A percentile compares a stretch with the other conserved stretches of the same genome.
phyloP scores from a whole-genome alignment of 2,329 filamentous ascomycete species.

The Calonectria pseudoreteaudii region DNA sequence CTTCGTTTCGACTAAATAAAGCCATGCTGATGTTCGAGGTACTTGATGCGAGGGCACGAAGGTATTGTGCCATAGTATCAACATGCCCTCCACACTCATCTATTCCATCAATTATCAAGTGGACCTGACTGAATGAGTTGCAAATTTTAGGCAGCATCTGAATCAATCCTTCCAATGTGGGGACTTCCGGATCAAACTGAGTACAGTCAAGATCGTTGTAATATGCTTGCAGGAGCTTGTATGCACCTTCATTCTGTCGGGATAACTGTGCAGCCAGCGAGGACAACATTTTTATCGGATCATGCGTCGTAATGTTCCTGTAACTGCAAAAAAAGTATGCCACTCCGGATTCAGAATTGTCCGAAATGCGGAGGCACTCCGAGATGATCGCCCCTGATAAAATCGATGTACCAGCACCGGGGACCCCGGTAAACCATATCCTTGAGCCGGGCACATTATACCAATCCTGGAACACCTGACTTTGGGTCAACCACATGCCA shows the following conservation, averaged over 20 bases:
- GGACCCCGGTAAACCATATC: constrained; percentile 1
- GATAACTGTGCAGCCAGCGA: neutral
- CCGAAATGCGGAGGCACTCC: neutral
- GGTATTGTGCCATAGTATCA: neutral
- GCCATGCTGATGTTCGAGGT: neutral
- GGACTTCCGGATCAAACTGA: neutral
- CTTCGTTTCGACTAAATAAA: neutral
- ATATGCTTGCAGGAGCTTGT: neutral
- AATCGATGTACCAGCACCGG: neutral
- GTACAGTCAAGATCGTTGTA: neutral
- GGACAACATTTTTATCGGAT: neutral
- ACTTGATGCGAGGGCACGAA: neutral
- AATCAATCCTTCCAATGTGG: neutral
- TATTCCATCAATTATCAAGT: neutral
- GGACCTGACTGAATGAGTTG: neutral
- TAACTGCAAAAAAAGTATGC: constrained; percentile 4
- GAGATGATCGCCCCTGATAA: neutral
- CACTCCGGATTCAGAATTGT: neutral
- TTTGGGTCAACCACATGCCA: neutral
- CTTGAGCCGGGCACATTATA: neutral
- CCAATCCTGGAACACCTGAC: neutral
- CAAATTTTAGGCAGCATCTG: neutral
- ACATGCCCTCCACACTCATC: neutral
- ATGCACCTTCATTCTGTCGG: neutral
- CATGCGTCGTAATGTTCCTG: neutral